Base-by-base conservation (phyloP, 106 monocot species). In the Dendrobium catenatum region DNA sequence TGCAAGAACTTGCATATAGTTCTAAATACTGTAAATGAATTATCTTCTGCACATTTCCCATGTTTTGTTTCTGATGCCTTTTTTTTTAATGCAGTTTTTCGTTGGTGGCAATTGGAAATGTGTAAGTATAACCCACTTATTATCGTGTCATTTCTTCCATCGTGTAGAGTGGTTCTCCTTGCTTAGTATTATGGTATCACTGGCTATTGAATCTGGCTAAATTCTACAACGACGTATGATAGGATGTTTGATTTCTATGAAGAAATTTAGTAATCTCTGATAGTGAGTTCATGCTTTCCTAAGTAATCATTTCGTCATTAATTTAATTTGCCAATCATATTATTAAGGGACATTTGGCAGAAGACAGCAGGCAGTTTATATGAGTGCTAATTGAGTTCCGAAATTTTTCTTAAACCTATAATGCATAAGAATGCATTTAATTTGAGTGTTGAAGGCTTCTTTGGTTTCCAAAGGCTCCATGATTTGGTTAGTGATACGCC, bases 101-200 rank as follows among this genome's bases (percentile, higher is more conserved):
- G 95, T 95, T 76, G 95, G 95, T 79, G 95, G 95, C 81, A 95
- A 95, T 86, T 95, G 95, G 95, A 95, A 95, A 77, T 95, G 95
- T 84, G 95, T 95, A 86, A 92, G 95, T 87, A 55, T 29, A 46
- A 55, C 6, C 46, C 10, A 24, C 10, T 76, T 76, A 13, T 76
- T 74, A 51, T 76, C 15, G 2, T 26, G 1, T 74, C 16, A 37
- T 74, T 73, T 74, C 41, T 74, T 74, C 43, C 43, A 70, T 13
- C 37, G 16, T 70, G 24, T 29, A 70, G 37, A 70, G 29, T 33
- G 33, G 15, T 33, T 70, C 24, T 70, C n/a, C n/a, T 13, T 51
- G 13, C 3, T 51, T 51, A 16, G 10, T 61, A 20, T 61, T 4
- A 22, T 61, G 3, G 51, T 51, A 61, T 61, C 22, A 22, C n/a